A percentile compares a stretch with the other conserved stretches of the same genome.
Evolutionary conservation across 495 filamentous ascomycete genomes (phyloP).

Genomic region (Tuber calosporum): DNA sequence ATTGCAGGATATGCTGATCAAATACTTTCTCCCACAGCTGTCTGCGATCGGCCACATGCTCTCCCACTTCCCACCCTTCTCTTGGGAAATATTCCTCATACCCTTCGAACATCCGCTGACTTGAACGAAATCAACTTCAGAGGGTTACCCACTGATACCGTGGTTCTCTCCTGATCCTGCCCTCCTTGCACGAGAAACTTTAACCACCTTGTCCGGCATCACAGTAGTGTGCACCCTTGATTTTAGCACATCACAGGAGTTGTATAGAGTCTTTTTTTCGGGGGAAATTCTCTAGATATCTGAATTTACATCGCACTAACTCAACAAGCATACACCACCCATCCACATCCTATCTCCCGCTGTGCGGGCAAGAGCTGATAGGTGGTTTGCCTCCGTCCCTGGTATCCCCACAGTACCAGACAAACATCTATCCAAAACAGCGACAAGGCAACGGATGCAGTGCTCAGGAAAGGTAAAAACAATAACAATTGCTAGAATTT

Average conservation of each 20-base stretch:
- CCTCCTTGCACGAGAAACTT: background rate
- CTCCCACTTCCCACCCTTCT: background rate
- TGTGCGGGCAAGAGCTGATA: background rate
- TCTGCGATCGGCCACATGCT: background rate
- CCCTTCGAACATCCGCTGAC: background rate
- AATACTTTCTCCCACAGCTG: background rate
- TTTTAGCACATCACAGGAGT: background rate
- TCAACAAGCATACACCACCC: background rate
- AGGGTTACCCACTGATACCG: background rate
- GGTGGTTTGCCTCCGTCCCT: background rate
- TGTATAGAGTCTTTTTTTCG: background rate
- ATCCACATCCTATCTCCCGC: background rate
- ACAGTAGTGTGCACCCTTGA: background rate
- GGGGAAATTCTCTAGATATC: background rate
- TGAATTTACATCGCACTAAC: background rate
- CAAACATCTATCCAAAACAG: background rate
- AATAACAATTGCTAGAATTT: background rate
- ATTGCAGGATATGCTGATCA: background rate
- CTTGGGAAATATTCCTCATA: background rate
- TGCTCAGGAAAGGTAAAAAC: background rate
- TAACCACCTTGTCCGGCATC: background rate
- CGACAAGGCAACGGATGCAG: background rate
- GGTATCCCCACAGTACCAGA: background rate
- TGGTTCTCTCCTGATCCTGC: background rate
- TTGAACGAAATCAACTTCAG: background rate